Evolutionary conservation across 768 basidiomycete genomes (phyloP).

Genomic region (Termitomyces sp.): DNA sequence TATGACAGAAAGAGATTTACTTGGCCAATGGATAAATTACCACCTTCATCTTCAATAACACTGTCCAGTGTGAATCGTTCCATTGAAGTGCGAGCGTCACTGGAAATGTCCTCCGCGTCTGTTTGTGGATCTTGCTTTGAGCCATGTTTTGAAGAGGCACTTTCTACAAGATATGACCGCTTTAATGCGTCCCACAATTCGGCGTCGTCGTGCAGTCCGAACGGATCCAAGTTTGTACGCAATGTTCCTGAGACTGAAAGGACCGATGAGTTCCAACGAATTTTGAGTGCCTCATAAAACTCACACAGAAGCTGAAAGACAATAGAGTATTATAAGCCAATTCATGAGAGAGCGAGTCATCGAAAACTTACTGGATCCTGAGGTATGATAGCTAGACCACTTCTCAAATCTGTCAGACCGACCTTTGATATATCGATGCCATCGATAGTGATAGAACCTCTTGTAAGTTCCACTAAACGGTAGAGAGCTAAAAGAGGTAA

Average conservation of each 20-base stretch:
- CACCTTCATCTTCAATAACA: constrained; percentile 80
- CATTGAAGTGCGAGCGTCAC: constrained; percentile 38
- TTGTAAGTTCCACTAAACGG: constrained; percentile 74
- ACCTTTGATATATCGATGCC: constrained; percentile 79
- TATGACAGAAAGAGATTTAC: constrained; percentile 14
- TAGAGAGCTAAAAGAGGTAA: constrained; percentile 47
- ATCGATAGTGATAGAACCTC: constrained; percentile 75
- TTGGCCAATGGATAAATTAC: constrained; percentile 75
- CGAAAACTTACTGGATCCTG: constrained; percentile 65
- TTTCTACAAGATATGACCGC: constrained; percentile 77
- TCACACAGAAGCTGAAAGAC: constrained; percentile 39
- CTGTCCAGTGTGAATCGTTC: constrained; percentile 80
- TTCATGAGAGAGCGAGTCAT: neutral
- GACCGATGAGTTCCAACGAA: constrained; percentile 5
- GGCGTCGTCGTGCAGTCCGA: constrained; percentile 73
- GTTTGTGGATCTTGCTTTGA: constrained; percentile 21
- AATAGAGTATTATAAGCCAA: neutral
- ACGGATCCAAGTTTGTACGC: constrained; percentile 87
- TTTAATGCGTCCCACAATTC: constrained; percentile 84
- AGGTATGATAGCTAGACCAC: constrained; percentile 71
- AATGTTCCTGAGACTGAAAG: constrained; percentile 66
- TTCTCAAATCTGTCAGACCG: constrained; percentile 70
- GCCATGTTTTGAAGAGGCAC: constrained; percentile 22
- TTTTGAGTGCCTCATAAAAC: neutral
- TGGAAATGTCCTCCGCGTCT: constrained; percentile 24